Conservation (phyloP, 228 moss, liverwort and hornwort species). For the Sphagnum fallax region DNA sequence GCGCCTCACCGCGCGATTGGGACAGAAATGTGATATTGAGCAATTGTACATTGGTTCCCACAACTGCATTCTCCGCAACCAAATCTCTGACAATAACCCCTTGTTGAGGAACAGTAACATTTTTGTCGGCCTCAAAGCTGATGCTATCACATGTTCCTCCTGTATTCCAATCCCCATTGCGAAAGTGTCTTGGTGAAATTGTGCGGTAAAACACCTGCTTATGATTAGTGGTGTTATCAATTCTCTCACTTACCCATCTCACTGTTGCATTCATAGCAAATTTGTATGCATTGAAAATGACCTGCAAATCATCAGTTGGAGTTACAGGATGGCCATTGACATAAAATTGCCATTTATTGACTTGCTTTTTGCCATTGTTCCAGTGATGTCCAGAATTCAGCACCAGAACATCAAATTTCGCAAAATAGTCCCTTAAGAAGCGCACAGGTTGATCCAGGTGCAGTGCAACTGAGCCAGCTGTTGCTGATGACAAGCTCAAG, state of each 20-base stretch:
- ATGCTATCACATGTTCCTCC: constrained; percentile 58
- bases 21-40: constrained; percentile 56
- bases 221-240: constrained; percentile 5
- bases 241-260: constrained; percentile 20
- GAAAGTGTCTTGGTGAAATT: constrained; percentile 60
- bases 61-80: constrained; percentile 43
- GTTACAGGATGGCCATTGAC: constrained; percentile 22
- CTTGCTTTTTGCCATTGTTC: constrained; percentile 45
- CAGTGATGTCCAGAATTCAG: constrained; percentile 82
- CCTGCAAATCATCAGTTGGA: not conserved
- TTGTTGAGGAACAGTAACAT: constrained; percentile 1
- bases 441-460: constrained; percentile 56
- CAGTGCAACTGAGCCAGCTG: constrained; percentile 18
- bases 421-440: constrained; percentile 37
- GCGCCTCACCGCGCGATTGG: constrained; percentile 36
- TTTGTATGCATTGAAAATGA: constrained; percentile 32
- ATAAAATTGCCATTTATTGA: constrained; percentile 41
- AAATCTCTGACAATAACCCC: constrained; percentile 13
- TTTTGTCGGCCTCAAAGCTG: not conserved
- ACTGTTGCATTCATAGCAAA: constrained; percentile 35
- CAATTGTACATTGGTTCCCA: constrained; percentile 34
- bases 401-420: constrained; percentile 39
- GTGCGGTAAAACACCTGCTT: constrained; percentile 38
- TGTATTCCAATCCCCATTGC: constrained; percentile 77
- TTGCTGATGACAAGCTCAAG: constrained; percentile 9